phyloP scores from a whole-genome alignment of 305 asterid species.

The Plantago coronopus region DNA sequence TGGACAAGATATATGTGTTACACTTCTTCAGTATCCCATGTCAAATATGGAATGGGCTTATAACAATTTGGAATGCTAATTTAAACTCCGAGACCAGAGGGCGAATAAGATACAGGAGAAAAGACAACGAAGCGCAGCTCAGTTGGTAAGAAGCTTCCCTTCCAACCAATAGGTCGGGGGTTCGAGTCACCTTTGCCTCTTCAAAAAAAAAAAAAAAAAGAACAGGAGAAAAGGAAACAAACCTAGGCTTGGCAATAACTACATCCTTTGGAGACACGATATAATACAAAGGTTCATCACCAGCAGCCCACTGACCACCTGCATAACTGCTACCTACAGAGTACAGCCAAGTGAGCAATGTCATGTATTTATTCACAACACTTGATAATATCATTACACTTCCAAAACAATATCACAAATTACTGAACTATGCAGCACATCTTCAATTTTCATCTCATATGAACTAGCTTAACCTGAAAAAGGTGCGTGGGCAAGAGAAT shows the following conservation, averaged over 20 bases:
- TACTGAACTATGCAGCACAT: constrained; percentile 7
- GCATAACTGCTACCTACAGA: constrained; percentile 86
- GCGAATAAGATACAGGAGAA: no score
- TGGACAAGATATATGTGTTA: background rate
- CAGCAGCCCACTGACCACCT: constrained; percentile 99
- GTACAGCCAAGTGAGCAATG: constrained; percentile 19
- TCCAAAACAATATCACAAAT: no score
- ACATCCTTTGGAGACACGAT: constrained; percentile 97
- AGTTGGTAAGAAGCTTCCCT: no score
- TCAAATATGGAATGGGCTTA: background rate
- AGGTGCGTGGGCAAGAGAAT: constrained; percentile 95
- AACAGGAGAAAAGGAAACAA: constrained; percentile 25
- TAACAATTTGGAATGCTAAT: background rate
- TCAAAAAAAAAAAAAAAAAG: constrained; percentile 15
- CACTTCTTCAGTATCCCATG: background rate
- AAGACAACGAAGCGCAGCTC: no score
- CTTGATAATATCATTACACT: no score
- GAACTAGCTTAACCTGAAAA: constrained; percentile 65
- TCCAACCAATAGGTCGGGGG: no score
- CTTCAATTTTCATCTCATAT: constrained; percentile 11
- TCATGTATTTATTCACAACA: constrained; percentile 22
- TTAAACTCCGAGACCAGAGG: no score
- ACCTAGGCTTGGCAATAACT: constrained; percentile 98
- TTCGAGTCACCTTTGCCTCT: no score
- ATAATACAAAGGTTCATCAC: constrained; percentile 89